phyloP scores from a whole-genome alignment of 495 filamentous ascomycete genomes.

The Melanomma pulvis-pyrius region DNA sequence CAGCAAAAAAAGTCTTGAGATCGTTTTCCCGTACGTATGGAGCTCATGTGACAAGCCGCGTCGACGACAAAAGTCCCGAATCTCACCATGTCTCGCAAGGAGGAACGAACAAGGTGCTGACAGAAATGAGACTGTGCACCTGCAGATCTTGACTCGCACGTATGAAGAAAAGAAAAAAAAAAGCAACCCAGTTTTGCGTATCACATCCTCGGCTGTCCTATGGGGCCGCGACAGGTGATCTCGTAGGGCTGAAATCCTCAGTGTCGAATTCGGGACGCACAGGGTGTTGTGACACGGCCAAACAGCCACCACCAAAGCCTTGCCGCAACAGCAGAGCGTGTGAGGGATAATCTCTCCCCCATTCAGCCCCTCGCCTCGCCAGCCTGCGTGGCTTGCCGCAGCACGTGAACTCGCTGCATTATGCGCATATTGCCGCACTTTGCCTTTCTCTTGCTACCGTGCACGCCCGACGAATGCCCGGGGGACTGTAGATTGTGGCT shows the following conservation, averaged over 20 bases:
- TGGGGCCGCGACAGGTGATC: neutral
- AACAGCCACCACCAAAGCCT: neutral
- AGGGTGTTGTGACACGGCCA: neutral
- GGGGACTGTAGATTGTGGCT: no score
- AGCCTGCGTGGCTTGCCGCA: neutral
- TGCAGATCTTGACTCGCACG: slow-evolving; percentile 1
- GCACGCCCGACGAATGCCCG: neutral
- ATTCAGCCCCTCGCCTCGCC: neutral
- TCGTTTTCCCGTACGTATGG: neutral
- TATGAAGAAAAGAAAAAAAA: neutral
- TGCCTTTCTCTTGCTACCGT: neutral
- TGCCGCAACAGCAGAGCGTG: neutral
- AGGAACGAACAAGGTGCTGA: neutral
- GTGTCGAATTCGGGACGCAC: neutral
- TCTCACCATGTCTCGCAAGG: neutral
- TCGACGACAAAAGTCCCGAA: neutral
- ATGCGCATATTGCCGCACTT: slow-evolving; percentile 3
- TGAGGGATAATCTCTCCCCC: neutral
- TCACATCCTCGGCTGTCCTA: neutral
- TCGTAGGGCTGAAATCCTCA: neutral
- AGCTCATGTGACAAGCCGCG: neutral
- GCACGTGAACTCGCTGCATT: neutral
- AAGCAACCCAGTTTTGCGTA: neutral
- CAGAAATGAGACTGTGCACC: neutral
- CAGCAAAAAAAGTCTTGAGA: neutral